phyloP scores from a whole-genome alignment of 176 grass and related monocot species.

The Ensete ventricosum region DNA sequence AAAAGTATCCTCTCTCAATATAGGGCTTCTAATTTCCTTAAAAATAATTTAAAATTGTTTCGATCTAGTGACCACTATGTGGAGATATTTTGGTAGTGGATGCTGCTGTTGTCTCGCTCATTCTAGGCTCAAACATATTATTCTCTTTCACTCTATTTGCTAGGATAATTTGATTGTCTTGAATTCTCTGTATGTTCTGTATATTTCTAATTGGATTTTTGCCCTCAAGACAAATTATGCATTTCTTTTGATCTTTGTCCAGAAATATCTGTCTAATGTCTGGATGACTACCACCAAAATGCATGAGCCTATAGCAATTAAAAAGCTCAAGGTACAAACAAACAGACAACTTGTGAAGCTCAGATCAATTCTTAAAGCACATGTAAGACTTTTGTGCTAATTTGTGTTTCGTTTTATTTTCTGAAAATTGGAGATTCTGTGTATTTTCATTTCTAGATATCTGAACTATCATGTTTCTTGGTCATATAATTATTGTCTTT shows the following conservation, averaged over 20 bases:
- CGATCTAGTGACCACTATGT: too few relatives aligned
- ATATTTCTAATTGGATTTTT: slow-evolving; percentile 1
- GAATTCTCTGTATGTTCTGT: slow-evolving; percentile 7
- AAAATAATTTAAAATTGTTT: too few relatives aligned
- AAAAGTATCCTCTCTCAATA: too few relatives aligned
- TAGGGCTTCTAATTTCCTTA: too few relatives aligned
- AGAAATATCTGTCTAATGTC: slow-evolving; percentile 83
- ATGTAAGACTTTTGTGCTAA: slow-evolving; percentile 41
- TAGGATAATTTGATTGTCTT: neutral
- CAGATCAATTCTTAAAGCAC: slow-evolving; percentile 65
- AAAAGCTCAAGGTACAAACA: slow-evolving; percentile 64
- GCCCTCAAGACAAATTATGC: neutral
- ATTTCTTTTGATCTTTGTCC: slow-evolving; percentile 9
- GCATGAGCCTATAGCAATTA: slow-evolving; percentile 73
- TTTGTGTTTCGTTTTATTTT: neutral
- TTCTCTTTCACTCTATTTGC: neutral
- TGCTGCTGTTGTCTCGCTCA: neutral
- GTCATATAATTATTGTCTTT: too few relatives aligned
- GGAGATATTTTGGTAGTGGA: neutral
- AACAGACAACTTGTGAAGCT: slow-evolving; percentile 59
- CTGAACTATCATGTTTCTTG: neutral
- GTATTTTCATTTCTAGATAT: neutral
- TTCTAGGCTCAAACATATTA: neutral
- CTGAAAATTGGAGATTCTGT: neutral
- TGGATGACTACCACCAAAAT: slow-evolving; percentile 70